Evolutionary conservation across 495 filamentous ascomycete genomes (phyloP).

Genomic region (Chaetomidium leptoderma): DNA sequence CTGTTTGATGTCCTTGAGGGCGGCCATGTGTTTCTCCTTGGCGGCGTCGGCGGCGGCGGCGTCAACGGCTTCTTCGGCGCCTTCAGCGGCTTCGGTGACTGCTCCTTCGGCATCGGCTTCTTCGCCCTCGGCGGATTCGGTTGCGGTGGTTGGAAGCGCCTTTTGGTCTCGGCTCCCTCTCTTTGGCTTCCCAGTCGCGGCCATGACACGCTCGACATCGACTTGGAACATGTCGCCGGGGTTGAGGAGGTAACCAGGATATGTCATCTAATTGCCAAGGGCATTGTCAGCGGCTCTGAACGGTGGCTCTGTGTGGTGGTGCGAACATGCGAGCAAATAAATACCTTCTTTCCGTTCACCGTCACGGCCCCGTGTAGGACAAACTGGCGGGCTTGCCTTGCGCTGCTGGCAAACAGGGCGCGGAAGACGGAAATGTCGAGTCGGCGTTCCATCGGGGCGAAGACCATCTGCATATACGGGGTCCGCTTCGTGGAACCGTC

Average conservation of each 20-base stretch:
- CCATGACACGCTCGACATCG: conserved; percentile 79
- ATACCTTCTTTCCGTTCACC: conserved; percentile 92
- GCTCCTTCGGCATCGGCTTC: conserved; percentile 30
- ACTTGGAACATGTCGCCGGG: conserved; percentile 98
- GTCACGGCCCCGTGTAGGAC: conserved; percentile 87
- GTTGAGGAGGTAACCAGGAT: conserved; percentile 92
- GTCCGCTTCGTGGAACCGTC: conserved; percentile 31
- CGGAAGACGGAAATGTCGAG: conserved; percentile 90
- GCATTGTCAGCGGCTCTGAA: not conserved
- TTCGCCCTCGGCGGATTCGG: conserved; percentile 24
- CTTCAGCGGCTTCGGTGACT: conserved; percentile 25
- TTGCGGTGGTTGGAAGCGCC: conserved; percentile 17
- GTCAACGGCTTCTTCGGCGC: conserved; percentile 21
- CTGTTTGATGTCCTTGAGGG: conserved; percentile 22
- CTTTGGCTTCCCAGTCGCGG: conserved; percentile 75
- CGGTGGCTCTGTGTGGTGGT: too few species aligned
- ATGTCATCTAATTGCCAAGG: conserved; percentile 62
- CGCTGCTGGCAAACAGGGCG: conserved; percentile 88
- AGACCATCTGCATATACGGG: conserved; percentile 91
- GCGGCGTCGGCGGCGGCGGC: conserved; percentile 32
- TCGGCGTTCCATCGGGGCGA: conserved; percentile 81
- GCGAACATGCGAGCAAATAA: conserved; percentile 5
- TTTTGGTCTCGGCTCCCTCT: conserved; percentile 4
- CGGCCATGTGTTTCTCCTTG: conserved; percentile 24
- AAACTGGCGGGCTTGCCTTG: conserved; percentile 91